These are phyloP conservation scores for Botrytis fragariae DNA, from an alignment of 2,329 filamentous ascomycete species.

Conservation along the genomic window DNA sequence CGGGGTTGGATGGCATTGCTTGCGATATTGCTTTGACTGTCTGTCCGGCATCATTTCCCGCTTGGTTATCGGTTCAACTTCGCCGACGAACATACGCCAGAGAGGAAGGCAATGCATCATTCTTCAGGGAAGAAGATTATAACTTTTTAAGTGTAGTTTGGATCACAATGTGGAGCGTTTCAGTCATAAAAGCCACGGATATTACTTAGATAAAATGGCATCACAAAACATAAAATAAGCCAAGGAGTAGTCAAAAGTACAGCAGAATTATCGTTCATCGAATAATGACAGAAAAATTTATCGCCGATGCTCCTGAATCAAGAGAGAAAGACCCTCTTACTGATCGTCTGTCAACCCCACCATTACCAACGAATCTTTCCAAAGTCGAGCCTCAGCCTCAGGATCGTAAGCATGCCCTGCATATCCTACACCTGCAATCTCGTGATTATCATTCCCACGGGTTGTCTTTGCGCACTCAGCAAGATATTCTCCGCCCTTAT, in stretches of 20 bases:
- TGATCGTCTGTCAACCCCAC: conserved; percentile 33
- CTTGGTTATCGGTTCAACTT: neutral
- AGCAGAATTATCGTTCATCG: too few species aligned
- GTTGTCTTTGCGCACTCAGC: conserved; percentile 39
- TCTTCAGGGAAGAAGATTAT: neutral
- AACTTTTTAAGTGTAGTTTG: neutral
- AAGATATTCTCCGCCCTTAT: conserved; percentile 48
- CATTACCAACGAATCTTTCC: conserved; percentile 41
- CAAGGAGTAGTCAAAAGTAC: neutral
- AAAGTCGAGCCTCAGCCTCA: conserved; percentile 43
- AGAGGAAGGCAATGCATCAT: neutral
- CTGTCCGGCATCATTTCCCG: too few species aligned
- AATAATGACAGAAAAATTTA: neutral
- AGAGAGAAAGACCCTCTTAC: neutral
- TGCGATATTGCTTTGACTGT: too few species aligned
- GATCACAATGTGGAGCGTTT: neutral
- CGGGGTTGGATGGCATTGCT: too few species aligned
- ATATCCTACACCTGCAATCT: conserved; percentile 30
- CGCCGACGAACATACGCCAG: neutral
- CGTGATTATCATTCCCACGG: conserved; percentile 33
- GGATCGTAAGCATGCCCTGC: conserved; percentile 39
- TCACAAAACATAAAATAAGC: neutral
- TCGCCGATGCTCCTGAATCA: neutral
- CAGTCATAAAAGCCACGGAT: neutral
- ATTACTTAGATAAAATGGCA: neutral